Evolutionary conservation across 306 rosid species (phyloP), one percentile per base, ranked within the genome.

Genomic region (Casuarina cunninghamiana): DNA sequence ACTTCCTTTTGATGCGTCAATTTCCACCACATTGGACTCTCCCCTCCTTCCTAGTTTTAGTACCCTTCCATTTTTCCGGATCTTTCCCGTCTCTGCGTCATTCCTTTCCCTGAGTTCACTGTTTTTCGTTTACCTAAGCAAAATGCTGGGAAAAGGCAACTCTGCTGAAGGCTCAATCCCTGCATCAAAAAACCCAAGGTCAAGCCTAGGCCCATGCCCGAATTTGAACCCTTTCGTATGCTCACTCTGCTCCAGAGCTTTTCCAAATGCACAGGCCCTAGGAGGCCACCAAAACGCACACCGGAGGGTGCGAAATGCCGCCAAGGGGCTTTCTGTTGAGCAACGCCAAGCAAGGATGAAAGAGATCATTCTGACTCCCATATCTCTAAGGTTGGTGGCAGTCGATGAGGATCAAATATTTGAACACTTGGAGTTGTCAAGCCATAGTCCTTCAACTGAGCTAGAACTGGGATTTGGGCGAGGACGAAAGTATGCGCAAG

Each of bases 251-350:
- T 7, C 19, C 69, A 41, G 16, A 61, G 10, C 44, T 17, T 86
- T 83, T 48, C 13, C 39, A 2, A 62, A 81, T 42, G 3, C 72
- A 17, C 80, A 75, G 19, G 85, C 83, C 16, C 19, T 86, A 0
- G 85, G 83, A 9, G 81, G 89, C 66, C 89, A 86, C 67, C 86
- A 83, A 55, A 86, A 80, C 32, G 87, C 83, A 2, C 89, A 83
- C 49, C 66, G 83, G 26, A 32, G n/a, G 3, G 65, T 70, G 2
- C 49, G 69, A 7, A 68, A 53, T 11, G 74, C 38, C 26, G 6
- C n/a, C 26, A 35, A 13, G 2, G 45, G 32, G 17, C 38, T 0
- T 41, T 41, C 3, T 3, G 13, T 49, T 13, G 11, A 41, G 54
- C 41, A 46, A 15, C 26, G 12, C 68, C 63, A 21, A 11, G 61